These are phyloP conservation scores for Trichoderma asperellum DNA, from an alignment of 2,329 filamentous ascomycete genomes.

Conservation along the genomic window DNA sequence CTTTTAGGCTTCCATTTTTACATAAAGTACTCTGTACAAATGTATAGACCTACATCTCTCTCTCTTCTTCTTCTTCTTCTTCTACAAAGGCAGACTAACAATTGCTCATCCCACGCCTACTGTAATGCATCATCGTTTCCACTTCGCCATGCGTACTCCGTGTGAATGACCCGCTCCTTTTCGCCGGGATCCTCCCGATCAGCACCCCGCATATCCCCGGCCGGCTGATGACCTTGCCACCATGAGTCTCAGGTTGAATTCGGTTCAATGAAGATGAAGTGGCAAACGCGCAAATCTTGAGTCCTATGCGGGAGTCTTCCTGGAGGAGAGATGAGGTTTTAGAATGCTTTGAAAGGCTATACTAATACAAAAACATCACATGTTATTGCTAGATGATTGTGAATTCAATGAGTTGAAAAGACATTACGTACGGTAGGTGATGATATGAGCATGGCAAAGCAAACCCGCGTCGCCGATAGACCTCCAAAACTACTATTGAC, in stretches of 20 bases:
- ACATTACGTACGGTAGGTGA: slow-evolving; percentile 23
- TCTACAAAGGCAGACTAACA: neutral
- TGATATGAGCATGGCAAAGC: neutral
- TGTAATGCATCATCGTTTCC: neutral
- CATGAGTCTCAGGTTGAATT: neutral
- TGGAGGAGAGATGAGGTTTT: no score
- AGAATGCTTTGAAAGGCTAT: neutral
- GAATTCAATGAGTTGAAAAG: neutral
- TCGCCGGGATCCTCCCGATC: slow-evolving; percentile 14
- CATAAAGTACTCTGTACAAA: neutral
- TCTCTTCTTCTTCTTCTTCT: no score
- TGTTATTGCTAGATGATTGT: neutral
- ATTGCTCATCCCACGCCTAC: neutral
- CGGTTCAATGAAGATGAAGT: neutral
- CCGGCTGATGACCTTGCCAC: neutral
- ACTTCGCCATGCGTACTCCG: neutral
- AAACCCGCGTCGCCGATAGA: neutral
- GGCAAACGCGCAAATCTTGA: neutral
- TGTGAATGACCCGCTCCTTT: neutral
- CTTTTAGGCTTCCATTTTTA: neutral
- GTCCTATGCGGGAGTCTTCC: neutral
- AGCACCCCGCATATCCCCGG: slow-evolving; percentile 18
- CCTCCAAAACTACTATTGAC: neutral
- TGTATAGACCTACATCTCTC: neutral
- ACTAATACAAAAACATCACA: neutral